Base-by-base conservation (phyloP, 768 basidiomycete species). In the Galerina marginata region DNA sequence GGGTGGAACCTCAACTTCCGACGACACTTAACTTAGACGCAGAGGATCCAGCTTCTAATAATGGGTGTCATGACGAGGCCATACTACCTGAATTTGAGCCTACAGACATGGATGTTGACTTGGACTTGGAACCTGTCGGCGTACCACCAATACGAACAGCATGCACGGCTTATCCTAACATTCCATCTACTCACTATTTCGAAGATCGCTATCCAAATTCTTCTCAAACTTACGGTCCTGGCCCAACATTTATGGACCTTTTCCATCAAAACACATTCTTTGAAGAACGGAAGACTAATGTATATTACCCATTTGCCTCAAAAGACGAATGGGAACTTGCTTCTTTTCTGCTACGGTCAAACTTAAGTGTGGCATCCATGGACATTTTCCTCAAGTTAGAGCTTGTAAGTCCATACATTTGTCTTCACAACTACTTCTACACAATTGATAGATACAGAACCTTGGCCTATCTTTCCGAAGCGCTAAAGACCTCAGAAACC, bases 281-380 rank as follows among this genome's bases (percentile, higher is more conserved):
- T 4, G 25, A 54, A 1, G n/a, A 68, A 25, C 33, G 70, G 10
- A 49, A 29, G 15, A 20, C 61, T 1, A 75, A 74, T 50, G 45
- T 69, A 0, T 75, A 69, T 52, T 77, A 74, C 51, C 77, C 73
- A 14, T 79, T 74, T 59, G 59, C 66, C 6, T 68, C 66, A 11
- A 56, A 63, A 14, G 59, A 56, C 1, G 75, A 79, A 50, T 77
- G 75, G 75, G 66, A 76, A 61, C 37, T 76, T 4, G 73, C 65
- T 7, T 67, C 60, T 5, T 77, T 70, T 60, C 65, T 77, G 0
- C 55, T 71, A 15, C 58, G 54, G 4, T 73, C 71, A 5, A 46
- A 60, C 16, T 56, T 77, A 43, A 75, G 72, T 40, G 71, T 74
- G 72, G 56, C 61, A 10, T 62, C 58, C 5, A 71, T 74, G 9